These are phyloP conservation scores for Russula ochroleuca DNA, from an alignment of 768 basidiomycete genomes.

Conservation along the genomic window DNA sequence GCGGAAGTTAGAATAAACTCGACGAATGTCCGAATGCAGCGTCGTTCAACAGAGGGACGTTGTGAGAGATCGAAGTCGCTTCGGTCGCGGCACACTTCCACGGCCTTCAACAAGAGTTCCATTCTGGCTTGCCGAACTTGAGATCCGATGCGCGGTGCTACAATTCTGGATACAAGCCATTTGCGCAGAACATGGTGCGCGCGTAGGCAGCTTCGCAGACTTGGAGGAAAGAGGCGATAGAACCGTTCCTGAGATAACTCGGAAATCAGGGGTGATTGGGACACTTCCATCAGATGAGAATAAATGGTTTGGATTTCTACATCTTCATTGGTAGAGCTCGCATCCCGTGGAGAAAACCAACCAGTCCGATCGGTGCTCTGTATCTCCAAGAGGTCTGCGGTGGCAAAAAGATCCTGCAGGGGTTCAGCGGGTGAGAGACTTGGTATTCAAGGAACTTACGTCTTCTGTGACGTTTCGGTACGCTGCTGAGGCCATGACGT, in stretches of 20 bases:
- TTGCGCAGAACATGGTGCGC: constrained; percentile 73
- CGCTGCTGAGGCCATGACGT: constrained; percentile 70
- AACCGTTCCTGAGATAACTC: constrained; percentile 65
- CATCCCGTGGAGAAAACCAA: constrained; percentile 68
- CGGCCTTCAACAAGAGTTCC: constrained; percentile 63
- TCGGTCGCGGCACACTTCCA: constrained; percentile 69
- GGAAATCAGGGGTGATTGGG: constrained; percentile 66
- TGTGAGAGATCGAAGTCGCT: constrained; percentile 42
- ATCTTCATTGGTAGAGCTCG: constrained; percentile 49
- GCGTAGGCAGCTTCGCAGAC: constrained; percentile 69
- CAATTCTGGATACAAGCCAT: constrained; percentile 71
- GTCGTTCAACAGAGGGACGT: constrained; percentile 46
- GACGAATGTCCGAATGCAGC: constrained; percentile 73
- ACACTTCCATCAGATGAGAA: constrained; percentile 64
- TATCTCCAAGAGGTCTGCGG: constrained; percentile 74
- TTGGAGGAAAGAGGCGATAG: constrained; percentile 71
- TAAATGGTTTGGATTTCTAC: constrained; percentile 80
- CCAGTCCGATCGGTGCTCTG: constrained; percentile 76
- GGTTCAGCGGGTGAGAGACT: constrained; percentile 13
- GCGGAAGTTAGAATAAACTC: constrained; percentile 76
- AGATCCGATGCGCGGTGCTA: constrained; percentile 58
- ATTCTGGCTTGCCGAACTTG: constrained; percentile 64
- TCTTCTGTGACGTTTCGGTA: constrained; percentile 76
- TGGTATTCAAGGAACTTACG: constrained; percentile 38
- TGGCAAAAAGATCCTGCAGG: constrained; percentile 67